Percentiles rank a stretch among this genome's conserved stretches.
These are phyloP conservation scores for Rhizophora mangle DNA, from an alignment of 345 rosid genomes.

Conservation along the genomic window DNA sequence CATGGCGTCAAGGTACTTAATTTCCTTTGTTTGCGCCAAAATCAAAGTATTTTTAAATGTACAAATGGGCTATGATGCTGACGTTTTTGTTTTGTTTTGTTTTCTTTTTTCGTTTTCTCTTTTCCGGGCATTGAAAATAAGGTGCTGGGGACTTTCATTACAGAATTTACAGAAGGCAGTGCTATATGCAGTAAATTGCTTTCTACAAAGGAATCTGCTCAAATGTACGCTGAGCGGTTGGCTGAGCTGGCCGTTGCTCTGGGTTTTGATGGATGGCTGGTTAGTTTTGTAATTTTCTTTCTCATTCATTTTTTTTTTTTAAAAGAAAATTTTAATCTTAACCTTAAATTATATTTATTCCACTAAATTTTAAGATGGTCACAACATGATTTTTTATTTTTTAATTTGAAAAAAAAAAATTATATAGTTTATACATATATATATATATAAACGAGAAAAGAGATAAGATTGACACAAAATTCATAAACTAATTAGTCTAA, in stretches of 20 bases:
- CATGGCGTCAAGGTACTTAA: constrained; percentile 75
- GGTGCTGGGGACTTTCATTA: constrained; percentile 86
- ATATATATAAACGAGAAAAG: too few species aligned
- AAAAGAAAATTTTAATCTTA: background rate
- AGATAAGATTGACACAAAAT: too few species aligned
- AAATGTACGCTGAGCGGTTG: constrained; percentile 61
- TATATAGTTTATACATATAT: too few species aligned
- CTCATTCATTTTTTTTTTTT: background rate
- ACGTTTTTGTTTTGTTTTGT: too few species aligned
- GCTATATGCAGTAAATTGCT: constrained; percentile 51
- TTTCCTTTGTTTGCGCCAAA: background rate
- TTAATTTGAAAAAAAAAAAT: too few species aligned
- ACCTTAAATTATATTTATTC: background rate
- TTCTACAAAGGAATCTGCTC: constrained; percentile 64
- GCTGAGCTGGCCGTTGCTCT: constrained; percentile 61
- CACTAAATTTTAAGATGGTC: too few species aligned
- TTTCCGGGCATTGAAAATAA: constrained; percentile 22
- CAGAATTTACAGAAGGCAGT: constrained; percentile 75
- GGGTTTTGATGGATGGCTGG: constrained; percentile 96
- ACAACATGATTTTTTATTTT: too few species aligned
- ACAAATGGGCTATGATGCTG: constrained; percentile 5
- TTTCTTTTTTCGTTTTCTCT: too few species aligned
- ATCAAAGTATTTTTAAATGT: background rate
- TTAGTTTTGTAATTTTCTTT: constrained; percentile 24
- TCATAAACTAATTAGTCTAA: too few species aligned